Conservation (phyloP, 129 eudicot species). For the Chrysanthemum makinoi region DNA sequence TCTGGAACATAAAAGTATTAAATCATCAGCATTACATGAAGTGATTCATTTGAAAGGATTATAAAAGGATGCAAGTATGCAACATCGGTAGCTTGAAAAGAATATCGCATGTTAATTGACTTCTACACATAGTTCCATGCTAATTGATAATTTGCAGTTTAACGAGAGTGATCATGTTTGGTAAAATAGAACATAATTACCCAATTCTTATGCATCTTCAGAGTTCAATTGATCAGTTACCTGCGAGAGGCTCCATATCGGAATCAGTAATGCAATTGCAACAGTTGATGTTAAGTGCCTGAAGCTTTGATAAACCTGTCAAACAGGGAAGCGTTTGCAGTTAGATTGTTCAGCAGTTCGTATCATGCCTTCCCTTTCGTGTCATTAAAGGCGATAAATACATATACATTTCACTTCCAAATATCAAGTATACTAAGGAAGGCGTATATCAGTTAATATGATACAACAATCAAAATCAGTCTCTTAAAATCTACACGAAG, state of each 20-base stretch:
- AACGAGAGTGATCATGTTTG: background rate
- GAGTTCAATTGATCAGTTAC: constrained; percentile 31
- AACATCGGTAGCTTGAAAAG: too few species aligned
- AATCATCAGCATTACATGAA: background rate
- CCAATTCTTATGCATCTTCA: background rate
- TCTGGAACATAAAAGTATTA: constrained; percentile 39
- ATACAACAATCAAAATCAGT: background rate
- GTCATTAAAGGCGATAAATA: background rate
- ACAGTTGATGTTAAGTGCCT: constrained; percentile 78
- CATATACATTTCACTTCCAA: background rate
- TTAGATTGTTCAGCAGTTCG: background rate
- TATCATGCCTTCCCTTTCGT: background rate
- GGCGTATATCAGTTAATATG: background rate
- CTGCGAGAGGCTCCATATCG: constrained; percentile 83
- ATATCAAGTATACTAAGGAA: background rate
- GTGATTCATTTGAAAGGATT: too few species aligned
- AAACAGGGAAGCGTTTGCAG: background rate
- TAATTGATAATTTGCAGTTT: background rate
- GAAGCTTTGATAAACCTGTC: constrained; percentile 72
- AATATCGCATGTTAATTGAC: too few species aligned
- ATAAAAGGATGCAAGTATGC: too few species aligned
- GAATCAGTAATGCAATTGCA: constrained; percentile 83
- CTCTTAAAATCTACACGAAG: background rate
- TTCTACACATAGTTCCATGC: background rate
- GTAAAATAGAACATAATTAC: background rate